These are phyloP conservation scores for Mycena sp. DNA, from an alignment of 1,284 basidiomycete genomes.

Conservation along the genomic window DNA sequence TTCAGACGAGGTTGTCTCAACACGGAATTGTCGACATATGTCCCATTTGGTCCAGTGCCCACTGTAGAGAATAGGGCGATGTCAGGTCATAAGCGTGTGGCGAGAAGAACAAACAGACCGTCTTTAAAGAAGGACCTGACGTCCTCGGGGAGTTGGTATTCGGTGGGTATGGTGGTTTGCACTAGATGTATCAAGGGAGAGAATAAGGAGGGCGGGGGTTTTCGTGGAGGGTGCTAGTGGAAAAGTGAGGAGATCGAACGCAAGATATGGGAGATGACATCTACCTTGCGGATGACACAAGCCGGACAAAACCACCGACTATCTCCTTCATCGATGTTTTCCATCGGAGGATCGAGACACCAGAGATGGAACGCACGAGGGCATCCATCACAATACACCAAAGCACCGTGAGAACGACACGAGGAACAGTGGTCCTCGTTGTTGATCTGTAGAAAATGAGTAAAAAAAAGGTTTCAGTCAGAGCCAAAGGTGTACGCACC, in stretches of 20 bases:
- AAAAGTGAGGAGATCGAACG: constrained; percentile 18
- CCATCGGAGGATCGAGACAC: constrained; percentile 96
- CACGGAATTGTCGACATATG: constrained; percentile 82
- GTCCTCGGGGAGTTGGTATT: constrained; percentile 92
- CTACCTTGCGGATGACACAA: constrained; percentile 75
- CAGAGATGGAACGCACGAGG: constrained; percentile 95
- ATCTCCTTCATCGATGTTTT: constrained; percentile 88
- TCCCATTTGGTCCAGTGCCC: constrained; percentile 75
- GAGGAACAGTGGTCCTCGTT: constrained; percentile 97
- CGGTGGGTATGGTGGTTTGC: constrained; percentile 73
- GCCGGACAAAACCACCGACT: constrained; percentile 91
- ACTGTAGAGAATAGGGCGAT: constrained; percentile 56
- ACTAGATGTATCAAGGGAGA: constrained; percentile 76
- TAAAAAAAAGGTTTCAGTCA: constrained; percentile 15
- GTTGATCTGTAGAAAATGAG: constrained; percentile 35
- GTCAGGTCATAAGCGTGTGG: constrained; percentile 5
- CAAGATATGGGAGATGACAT: constrained; percentile 34
- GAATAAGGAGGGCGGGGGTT: constrained; percentile 69
- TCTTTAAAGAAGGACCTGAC: constrained; percentile 89
- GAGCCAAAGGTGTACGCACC: constrained; percentile 47
- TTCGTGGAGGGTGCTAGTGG: constrained; percentile 70
- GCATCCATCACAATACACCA: constrained; percentile 97
- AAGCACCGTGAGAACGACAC: constrained; percentile 82
- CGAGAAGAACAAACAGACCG: constrained; percentile 56
- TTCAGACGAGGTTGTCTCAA: constrained; percentile 82